Evolutionary conservation across 495 filamentous ascomycete species (phyloP).

Genomic region (Penicillium antarcticum): DNA sequence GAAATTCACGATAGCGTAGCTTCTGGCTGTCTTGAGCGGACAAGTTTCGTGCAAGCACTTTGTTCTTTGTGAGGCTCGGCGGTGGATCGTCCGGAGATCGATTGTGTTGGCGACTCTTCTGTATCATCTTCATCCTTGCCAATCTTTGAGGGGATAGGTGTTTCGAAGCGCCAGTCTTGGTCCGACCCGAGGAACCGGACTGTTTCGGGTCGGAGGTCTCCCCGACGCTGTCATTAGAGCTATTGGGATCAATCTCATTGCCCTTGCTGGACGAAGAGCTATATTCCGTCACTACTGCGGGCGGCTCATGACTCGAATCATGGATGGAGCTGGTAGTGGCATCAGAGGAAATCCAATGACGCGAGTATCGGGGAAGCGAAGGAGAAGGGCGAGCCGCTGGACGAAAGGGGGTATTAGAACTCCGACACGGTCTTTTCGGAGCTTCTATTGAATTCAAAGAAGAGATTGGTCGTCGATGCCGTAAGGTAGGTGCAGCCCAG

Average conservation of each 20-base stretch:
- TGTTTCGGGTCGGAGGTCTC: neutral
- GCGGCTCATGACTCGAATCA: neutral
- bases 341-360: conserved; percentile 27
- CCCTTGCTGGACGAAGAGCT: no score
- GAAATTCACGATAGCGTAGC: conserved; percentile 24
- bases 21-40: conserved; percentile 26
- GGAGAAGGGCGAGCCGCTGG: conserved; percentile 1
- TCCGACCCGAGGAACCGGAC: neutral
- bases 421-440: neutral
- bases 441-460: conserved; percentile 11
- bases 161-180: neutral
- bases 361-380: conserved; percentile 18
- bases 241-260: neutral
- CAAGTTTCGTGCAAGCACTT: neutral
- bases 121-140: neutral
- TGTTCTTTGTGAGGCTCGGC: neutral
- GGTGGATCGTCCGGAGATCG: neutral
- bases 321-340: neutral
- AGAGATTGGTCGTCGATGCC: conserved; percentile 21
- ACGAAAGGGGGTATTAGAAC: neutral
- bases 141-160: neutral
- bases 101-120: neutral
- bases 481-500: conserved; percentile 32
- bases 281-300: neutral
- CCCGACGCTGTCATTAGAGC: neutral